Evolutionary conservation across 768 basidiomycete genomes (phyloP), one percentile per base, ranked within the genome.

Genomic region (Termitomyces sp.): DNA sequence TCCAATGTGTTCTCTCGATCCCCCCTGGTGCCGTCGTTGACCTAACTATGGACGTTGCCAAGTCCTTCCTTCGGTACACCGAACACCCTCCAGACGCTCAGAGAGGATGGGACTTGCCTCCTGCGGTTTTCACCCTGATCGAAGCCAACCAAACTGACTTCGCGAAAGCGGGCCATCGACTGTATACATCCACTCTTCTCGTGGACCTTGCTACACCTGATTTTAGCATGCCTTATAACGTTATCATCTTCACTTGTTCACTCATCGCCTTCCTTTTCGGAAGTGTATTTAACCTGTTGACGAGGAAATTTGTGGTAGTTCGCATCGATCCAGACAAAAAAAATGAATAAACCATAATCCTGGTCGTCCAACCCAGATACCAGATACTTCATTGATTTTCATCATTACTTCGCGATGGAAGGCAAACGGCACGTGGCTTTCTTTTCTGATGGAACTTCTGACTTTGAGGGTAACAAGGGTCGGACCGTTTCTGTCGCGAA

Each of bases 201-300:
- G 84, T 95, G 46, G 93, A 95, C 70, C 81, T 97, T n/a, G 89
- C 96, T n/a, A 94, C 93, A 36, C 97, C 96, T 0, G 97, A 98
- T 70, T 98, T 98, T 70, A 94, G 92, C 71, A 98, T 98, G 97
- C 97, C 97, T 1, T 98, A 98, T 76, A 99, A 98, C 74, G 96
- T 98, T 48, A 98, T 98, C 72, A 98, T 98, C 66, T 89, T 98
- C 77, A 94, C 84, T 58, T 92, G 89, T 68, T 94, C 93, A 10
- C 75, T 98, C 42, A 81, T 97, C 53, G 94, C 95, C 47, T 84
- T 97, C 62, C 85, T 95, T 55, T 98, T 99, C 72, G 97, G 96
- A 57, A 91, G 85, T 65, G 73, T 96, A 47, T 94, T 98, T 73
- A 98, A 98, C 66, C 69, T 86, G 50, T 73, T 98, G 71, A 91